phyloP scores from a whole-genome alignment of 75 land plant genomes.

The Adiantum capillusveneris region DNA sequence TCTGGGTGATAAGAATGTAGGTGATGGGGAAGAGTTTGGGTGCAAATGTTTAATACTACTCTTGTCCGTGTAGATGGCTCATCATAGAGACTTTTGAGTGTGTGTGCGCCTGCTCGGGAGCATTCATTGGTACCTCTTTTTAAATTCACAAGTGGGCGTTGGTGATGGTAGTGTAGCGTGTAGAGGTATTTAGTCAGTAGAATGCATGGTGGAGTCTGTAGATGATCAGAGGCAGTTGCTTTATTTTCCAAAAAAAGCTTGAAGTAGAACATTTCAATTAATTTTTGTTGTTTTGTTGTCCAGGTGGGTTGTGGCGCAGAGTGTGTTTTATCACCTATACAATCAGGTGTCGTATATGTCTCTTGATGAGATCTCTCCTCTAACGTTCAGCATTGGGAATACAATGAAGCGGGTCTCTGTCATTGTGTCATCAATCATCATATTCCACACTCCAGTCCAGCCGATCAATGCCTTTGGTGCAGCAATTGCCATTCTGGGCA shows the following conservation, averaged over 20 bases:
- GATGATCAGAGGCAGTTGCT: too few species aligned
- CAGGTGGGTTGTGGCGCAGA: constrained; percentile 76
- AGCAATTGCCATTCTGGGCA: constrained; percentile 69
- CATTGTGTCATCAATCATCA: constrained; percentile 67
- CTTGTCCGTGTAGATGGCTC: too few species aligned
- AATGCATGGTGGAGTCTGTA: too few species aligned
- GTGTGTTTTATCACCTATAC: constrained; percentile 73
- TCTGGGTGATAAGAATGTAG: too few species aligned
- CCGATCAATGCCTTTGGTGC: constrained; percentile 79
- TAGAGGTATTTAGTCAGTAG: too few species aligned
- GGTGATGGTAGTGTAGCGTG: too few species aligned
- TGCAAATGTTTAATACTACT: too few species aligned
- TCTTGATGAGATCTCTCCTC: constrained; percentile 62
- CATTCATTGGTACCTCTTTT: too few species aligned
- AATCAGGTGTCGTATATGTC: constrained; percentile 88
- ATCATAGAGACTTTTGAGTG: too few species aligned
- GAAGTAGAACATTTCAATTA: neutral
- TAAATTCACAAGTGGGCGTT: too few species aligned
- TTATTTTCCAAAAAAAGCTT: neutral
- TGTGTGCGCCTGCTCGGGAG: too few species aligned
- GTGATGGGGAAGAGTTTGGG: too few species aligned
- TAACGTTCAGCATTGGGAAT: constrained; percentile 72
- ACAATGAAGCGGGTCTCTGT: constrained; percentile 79
- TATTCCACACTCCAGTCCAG: constrained; percentile 62
- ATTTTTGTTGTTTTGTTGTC: neutral